Evolutionary conservation across 2,329 filamentous ascomycete species (phyloP), one percentile per base, ranked within the genome.

Genomic region (Verruconis gallopava): DNA sequence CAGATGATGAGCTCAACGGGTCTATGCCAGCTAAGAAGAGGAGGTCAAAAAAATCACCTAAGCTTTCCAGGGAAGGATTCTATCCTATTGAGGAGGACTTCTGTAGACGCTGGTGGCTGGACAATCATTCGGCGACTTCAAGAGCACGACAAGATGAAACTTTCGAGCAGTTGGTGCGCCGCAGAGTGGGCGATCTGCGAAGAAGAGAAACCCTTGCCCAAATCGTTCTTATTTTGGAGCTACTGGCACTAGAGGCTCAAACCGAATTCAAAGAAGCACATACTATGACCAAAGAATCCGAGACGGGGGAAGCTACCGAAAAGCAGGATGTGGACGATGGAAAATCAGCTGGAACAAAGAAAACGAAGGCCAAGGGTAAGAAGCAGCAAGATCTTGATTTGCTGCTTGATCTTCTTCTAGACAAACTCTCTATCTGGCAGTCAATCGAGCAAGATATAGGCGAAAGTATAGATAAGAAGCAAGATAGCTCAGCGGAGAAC

Each of bases 341-440:
- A 50, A 33, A 40, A 40, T 20, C 20, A 12, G 4, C 6, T n/a
- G 11, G 19, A 17, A 35, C n/a, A 47, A 64, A 60, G 37, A 62
- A 71, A 53, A 5, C 40, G 55, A 68, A 49, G 50, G 54, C 54
- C 5, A 64, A 62, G 47, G 51, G 57, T 15, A 79, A 73, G 57
- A 82, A 79, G 50, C 74, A 73, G 43, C 73, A 80, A 48, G 77
- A 85, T 50, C 62, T 84, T 4, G 69, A 71, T 1, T 62, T 77
- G 5, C 66, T 84, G 15, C 65, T 86, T 3, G 83, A 89, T 53
- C 66, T 85, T 0, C 73, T 86, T 40, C 73, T 84, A 5, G 84
- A 91, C 57, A 77, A 81, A 37, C 64, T 91, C 18, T 85, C 80
- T 51, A 91, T 91, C 46, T 89, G 83, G 83, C 81, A 88, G 54